These are phyloP conservation scores for Rhodotorula paludigena DNA, from an alignment of 768 basidiomycete genomes.

Conservation along the genomic window DNA sequence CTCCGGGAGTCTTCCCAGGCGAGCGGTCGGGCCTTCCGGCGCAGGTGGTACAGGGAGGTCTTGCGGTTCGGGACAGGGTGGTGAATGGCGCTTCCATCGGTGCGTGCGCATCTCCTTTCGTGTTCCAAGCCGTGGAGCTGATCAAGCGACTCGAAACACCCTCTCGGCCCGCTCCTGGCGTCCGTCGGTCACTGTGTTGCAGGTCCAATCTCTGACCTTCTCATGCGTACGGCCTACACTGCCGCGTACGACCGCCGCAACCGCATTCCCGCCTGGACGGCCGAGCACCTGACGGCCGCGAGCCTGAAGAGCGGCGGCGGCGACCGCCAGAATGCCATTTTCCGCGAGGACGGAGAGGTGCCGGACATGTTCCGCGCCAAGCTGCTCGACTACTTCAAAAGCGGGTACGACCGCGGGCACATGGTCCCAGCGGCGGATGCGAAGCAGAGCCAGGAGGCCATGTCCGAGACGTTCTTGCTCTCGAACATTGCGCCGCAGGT, in stretches of 20 bases:
- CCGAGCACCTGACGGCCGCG: slow-evolving; percentile 82
- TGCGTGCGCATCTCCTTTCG: not conserved
- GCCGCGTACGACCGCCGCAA: slow-evolving; percentile 78
- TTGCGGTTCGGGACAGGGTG: slow-evolving; percentile 7
- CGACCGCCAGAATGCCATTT: slow-evolving; percentile 70
- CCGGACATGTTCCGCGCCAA: slow-evolving; percentile 51
- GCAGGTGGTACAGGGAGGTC: slow-evolving; percentile 7
- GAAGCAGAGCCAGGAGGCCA: slow-evolving; percentile 77
- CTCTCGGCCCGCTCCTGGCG: not conserved
- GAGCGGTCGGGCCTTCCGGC: not conserved
- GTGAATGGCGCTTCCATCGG: slow-evolving; percentile 19
- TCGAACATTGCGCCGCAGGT: slow-evolving; percentile 98
- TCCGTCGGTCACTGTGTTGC: not conserved
- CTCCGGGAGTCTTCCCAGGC: not conserved
- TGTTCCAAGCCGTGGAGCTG: not conserved
- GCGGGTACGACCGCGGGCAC: slow-evolving; percentile 70
- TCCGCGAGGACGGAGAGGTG: slow-evolving; percentile 74
- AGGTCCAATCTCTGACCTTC: slow-evolving; percentile 35
- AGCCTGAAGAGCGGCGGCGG: slow-evolving; percentile 63
- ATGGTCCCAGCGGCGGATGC: slow-evolving; percentile 71
- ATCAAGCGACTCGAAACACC: not conserved
- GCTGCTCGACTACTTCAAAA: slow-evolving; percentile 32
- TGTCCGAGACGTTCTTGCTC: slow-evolving; percentile 92
- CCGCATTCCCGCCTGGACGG: slow-evolving; percentile 93
- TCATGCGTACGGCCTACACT: slow-evolving; percentile 29